These are phyloP conservation scores for Epichloe elymi DNA, from an alignment of 2,329 filamentous ascomycete genomes.

Conservation along the genomic window DNA sequence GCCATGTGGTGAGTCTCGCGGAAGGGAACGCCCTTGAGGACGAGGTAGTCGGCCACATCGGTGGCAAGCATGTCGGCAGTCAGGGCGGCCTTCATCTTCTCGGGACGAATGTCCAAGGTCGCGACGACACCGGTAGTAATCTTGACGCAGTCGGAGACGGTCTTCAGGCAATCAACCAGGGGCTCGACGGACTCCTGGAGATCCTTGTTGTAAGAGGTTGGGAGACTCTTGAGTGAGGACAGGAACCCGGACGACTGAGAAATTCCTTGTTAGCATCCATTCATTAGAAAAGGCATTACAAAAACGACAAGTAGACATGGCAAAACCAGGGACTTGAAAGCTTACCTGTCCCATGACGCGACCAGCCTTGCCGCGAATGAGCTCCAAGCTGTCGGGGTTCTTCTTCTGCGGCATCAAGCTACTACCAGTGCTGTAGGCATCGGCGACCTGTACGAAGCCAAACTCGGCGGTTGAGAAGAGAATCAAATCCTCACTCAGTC, in stretches of 20 bases:
- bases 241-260: neutral
- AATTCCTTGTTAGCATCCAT: neutral
- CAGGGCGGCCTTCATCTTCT: slow-evolving; percentile 6
- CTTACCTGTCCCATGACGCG: slow-evolving; percentile 12
- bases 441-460: neutral
- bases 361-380: slow-evolving; percentile 16
- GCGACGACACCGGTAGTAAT: neutral
- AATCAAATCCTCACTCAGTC: neutral
- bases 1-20: slow-evolving; percentile 8
- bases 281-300: neutral
- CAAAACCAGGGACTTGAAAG: neutral
- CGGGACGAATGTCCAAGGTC: slow-evolving; percentile 1
- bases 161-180: slow-evolving; percentile 1
- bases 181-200: neutral
- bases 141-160: slow-evolving; percentile 1
- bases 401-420: slow-evolving; percentile 2
- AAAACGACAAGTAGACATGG: neutral
- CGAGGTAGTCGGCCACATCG: slow-evolving; percentile 8
- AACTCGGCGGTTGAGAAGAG: slow-evolving; percentile 1
- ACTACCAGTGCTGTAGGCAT: slow-evolving; percentile 1
- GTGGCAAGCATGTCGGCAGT: slow-evolving; percentile 8
- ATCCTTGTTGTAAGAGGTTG: slow-evolving; percentile 4
- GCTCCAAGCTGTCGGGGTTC: slow-evolving; percentile 13
- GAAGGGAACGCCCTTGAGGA: slow-evolving; percentile 6
- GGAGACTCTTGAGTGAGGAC: slow-evolving; percentile 2